Base-by-base conservation (phyloP, 176 grass and related monocot genomes). In the sorghum (Sorghum bicolor) region DNA sequence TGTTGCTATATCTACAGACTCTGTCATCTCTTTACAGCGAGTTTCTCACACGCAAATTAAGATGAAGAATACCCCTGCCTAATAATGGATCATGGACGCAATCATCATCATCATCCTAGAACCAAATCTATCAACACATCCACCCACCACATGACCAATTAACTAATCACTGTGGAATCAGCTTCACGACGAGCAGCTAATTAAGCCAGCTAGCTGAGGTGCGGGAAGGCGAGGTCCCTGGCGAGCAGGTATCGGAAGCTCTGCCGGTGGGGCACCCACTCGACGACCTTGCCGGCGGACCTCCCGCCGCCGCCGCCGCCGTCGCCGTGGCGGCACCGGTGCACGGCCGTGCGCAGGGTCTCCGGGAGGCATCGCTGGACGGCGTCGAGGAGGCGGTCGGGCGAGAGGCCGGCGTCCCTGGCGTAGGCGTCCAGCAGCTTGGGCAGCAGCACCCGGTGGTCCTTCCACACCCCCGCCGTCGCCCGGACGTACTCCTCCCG, bases 201-300 rank as follows among this genome's bases (percentile, higher is more conserved):
- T 37, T 4, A 4, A 63, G 36, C 38, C 17, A 67, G 28, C 87
- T 78, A 94, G 82, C 43, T 92, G 66, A 94, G 79, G 75, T 94
- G 92, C 44, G 92, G 95, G 84, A 97, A 97, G 13, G 86, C 92
- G 13, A 97, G 69, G 73, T 97, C 95, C 66, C 92, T 85, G n/a
- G 92, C 83, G 9, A 94, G 84, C 44, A 97, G 85, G 80, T 97
- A 97, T 45, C 95, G 81, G 80, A 97, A 97, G 65, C 47, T 87
- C 19, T 83, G 86, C 24, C 88, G 83, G 81, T 97, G 83, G 5
- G 90, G 87, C 13, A 90, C 84, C 95, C 95, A 97, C 80, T 94
- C 95, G 16, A 92, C 83, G 65, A 91, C 81, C 84, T 87, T 93
- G 20, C 64, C 85, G 6, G 81, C 78, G 66, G 32, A 8, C 75